Evolutionary conservation across 2,329 filamentous ascomycete genomes (phyloP).

Genomic region (Sporothrix luriei): DNA sequence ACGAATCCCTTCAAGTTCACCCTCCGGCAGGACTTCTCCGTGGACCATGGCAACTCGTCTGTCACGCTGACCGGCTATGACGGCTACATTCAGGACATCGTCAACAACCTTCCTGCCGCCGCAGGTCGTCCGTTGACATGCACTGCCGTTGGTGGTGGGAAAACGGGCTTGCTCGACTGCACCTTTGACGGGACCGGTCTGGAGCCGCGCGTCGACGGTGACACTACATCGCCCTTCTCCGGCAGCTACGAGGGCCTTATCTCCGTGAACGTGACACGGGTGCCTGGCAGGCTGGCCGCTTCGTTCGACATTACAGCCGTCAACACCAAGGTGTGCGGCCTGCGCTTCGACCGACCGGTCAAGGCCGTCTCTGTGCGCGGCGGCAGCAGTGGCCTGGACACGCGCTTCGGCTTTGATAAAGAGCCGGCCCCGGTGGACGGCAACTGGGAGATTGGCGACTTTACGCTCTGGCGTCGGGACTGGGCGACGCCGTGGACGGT

Average conservation of each 20-base stretch:
- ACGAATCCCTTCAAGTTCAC: constrained; percentile 81
- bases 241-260: constrained; percentile 62
- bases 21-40: constrained; percentile 79
- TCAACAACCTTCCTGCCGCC: constrained; percentile 70
- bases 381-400: constrained; percentile 61
- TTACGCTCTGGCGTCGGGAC: constrained; percentile 79
- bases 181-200: constrained; percentile 62
- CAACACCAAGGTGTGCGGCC: constrained; percentile 77
- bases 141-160: constrained; percentile 43
- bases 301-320: constrained; percentile 67
- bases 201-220: constrained; percentile 46
- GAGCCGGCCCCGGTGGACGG: constrained; percentile 52
- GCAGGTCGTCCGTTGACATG: constrained; percentile 64
- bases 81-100: constrained; percentile 67
- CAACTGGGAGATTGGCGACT: constrained; percentile 53
- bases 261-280: constrained; percentile 60
- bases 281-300: constrained; percentile 48
- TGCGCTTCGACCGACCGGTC: constrained; percentile 72
- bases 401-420: constrained; percentile 66
- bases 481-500: constrained; percentile 79
- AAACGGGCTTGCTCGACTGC: constrained; percentile 64
- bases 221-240: constrained; percentile 63
- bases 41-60: constrained; percentile 69
- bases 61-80: constrained; percentile 71
- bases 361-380: constrained; percentile 61